Evolutionary conservation across 1,139 yeast genomes (phyloP).

Genomic region (Diutina ranongensis): DNA sequence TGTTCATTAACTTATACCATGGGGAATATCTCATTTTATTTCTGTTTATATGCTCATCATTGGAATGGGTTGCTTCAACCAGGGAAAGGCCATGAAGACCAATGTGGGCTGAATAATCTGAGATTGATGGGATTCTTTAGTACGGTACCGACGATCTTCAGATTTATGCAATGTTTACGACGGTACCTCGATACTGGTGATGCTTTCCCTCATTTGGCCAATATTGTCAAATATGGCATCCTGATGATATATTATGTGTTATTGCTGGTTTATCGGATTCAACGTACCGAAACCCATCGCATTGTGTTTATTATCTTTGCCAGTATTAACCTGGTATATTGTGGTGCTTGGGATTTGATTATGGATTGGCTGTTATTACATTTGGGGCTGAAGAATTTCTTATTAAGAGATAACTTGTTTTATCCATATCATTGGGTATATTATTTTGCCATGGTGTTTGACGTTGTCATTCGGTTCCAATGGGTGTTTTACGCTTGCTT

Average conservation of each 20-base stretch:
- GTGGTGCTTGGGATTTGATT: constrained; percentile 76
- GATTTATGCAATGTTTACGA: constrained; percentile 80
- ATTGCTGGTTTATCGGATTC: constrained; percentile 72
- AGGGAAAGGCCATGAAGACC: neutral
- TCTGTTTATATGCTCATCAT: constrained; percentile 65
- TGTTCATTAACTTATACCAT: constrained; percentile 82
- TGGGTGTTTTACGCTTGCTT: constrained; percentile 82
- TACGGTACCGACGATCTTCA: constrained; percentile 81
- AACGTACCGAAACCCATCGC: constrained; percentile 30
- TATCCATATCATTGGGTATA: constrained; percentile 48
- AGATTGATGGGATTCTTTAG: constrained; percentile 73
- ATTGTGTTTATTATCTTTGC: constrained; percentile 67
- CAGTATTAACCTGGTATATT: constrained; percentile 52
- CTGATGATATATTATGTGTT: constrained; percentile 60
- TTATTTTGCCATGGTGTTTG: constrained; percentile 61
- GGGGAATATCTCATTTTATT: constrained; percentile 76
- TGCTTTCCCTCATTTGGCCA: constrained; percentile 95
- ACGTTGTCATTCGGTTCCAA: constrained; percentile 69
- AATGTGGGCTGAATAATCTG: constrained; percentile 73
- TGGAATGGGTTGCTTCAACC: constrained; percentile 41
- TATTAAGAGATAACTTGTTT: constrained; percentile 63
- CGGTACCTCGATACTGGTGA: constrained; percentile 92
- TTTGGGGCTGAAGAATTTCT: constrained; percentile 40
- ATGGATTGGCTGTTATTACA: constrained; percentile 95
- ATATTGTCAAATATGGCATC: constrained; percentile 63